Evolutionary conservation across 306 rosid genomes (phyloP).

Genomic region (Mimosa bimucronata): DNA sequence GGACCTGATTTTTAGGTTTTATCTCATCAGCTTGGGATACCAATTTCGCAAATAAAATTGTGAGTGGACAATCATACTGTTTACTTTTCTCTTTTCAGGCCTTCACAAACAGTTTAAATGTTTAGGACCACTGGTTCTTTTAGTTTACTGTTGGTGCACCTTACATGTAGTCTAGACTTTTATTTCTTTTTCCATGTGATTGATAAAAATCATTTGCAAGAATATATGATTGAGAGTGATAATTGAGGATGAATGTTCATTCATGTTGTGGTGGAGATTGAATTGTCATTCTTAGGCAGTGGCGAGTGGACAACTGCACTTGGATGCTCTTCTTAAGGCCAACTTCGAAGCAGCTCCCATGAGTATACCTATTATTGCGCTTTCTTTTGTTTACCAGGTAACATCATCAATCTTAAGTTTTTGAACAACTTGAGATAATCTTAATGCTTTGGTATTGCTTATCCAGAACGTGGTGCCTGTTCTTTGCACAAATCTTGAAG

Average conservation of each 20-base stretch:
- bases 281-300: conserved; percentile 56
- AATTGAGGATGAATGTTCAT: background rate
- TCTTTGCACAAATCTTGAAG: conserved; percentile 83
- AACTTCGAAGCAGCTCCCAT: conserved; percentile 82
- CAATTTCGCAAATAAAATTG: no score
- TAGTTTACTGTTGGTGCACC: no score
- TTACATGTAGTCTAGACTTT: no score
- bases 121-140: no score
- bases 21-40: no score
- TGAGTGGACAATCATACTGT: no score
- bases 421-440: conserved; percentile 26
- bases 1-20: no score
- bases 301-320: conserved; percentile 77
- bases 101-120: no score
- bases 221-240: background rate
- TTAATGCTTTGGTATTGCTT: conserved; percentile 40
- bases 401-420: conserved; percentile 26
- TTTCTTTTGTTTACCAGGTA: conserved; percentile 93
- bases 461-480: conserved; percentile 86
- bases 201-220: conserved; percentile 7
- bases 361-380: conserved; percentile 84
- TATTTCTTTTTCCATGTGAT: background rate
- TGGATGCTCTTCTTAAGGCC: conserved; percentile 74
- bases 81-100: no score
- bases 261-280: conserved; percentile 13